Evolutionary conservation across 169 alveolate genomes (phyloP).

Genomic region (Cystoisospora suis): DNA sequence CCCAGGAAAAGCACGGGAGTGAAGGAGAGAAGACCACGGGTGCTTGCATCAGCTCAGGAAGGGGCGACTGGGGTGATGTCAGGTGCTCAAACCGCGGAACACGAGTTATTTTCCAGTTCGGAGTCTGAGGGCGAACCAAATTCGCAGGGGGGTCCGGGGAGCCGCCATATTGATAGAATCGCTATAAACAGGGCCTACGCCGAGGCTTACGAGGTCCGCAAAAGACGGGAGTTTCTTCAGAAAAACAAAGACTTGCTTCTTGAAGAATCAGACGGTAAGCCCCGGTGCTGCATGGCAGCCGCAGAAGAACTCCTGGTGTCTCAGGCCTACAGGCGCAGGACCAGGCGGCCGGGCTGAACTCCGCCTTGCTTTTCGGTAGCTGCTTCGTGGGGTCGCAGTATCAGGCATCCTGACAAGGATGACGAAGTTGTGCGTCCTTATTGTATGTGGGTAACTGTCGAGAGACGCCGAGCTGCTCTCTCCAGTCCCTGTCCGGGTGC

Average conservation of each 20-base stretch:
- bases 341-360: too few species aligned
- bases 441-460: too few species aligned
- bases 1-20: too few species aligned
- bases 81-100: neutral
- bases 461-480: too few species aligned
- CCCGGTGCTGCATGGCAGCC: neutral
- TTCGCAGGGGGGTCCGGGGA: neutral
- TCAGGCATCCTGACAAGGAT: too few species aligned
- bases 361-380: too few species aligned
- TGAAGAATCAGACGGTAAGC: neutral
- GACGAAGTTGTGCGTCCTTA: too few species aligned
- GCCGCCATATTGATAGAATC: neutral
- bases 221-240: conserved; percentile 7
- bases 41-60: too few species aligned
- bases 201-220: conserved; percentile 42
- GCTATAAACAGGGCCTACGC: conserved; percentile 41
- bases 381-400: too few species aligned
- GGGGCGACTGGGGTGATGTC: neutral
- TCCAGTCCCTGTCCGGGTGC: too few species aligned
- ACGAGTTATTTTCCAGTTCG: neutral
- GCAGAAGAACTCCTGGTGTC: neutral
- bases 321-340: too few species aligned
- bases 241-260: conserved; percentile 24
- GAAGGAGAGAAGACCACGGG: too few species aligned
- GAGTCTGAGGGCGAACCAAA: neutral